phyloP scores from a whole-genome alignment of 2,329 filamentous ascomycete genomes.

The Clonostachys sp. region DNA sequence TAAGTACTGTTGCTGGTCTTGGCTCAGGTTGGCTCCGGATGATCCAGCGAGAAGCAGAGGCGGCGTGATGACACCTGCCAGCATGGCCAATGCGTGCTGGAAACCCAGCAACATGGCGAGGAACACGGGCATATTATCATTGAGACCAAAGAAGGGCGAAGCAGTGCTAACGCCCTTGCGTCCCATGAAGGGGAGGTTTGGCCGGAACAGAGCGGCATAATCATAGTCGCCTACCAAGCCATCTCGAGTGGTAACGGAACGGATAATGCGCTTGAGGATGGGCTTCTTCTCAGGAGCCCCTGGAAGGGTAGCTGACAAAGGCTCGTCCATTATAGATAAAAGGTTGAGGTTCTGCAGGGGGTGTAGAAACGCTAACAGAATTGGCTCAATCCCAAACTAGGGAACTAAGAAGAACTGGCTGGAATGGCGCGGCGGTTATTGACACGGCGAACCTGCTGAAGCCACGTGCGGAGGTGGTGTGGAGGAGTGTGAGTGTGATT shows the following conservation, averaged over 20 bases:
- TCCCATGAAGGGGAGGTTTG: conserved; percentile 75
- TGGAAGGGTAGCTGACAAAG: conserved; percentile 36
- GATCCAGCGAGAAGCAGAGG: conserved; percentile 65
- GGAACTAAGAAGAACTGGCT: not conserved
- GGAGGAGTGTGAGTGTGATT: too few species aligned
- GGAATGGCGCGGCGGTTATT: conserved; percentile 1
- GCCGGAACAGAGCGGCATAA: conserved; percentile 83
- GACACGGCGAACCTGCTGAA: conserved; percentile 15
- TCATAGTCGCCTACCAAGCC: conserved; percentile 84
- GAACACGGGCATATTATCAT: conserved; percentile 72
- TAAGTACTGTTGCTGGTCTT: conserved; percentile 65
- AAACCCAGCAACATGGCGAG: conserved; percentile 72
- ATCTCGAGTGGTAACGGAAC: conserved; percentile 52
- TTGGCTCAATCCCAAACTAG: not conserved
- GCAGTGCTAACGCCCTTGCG: conserved; percentile 14
- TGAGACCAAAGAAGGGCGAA: conserved; percentile 81
- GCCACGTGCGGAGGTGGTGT: conserved; percentile 4
- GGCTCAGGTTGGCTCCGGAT: conserved; percentile 57
- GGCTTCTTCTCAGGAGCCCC: conserved; percentile 23
- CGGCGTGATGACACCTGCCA: conserved; percentile 71
- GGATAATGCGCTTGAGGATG: conserved; percentile 17
- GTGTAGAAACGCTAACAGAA: not conserved
- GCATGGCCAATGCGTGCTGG: conserved; percentile 76
- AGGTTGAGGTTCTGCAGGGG: too few species aligned
- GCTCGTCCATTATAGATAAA: conserved; percentile 49